Base-by-base conservation (phyloP, 345 rosid species). In the Eucalyptus tenuipes region DNA sequence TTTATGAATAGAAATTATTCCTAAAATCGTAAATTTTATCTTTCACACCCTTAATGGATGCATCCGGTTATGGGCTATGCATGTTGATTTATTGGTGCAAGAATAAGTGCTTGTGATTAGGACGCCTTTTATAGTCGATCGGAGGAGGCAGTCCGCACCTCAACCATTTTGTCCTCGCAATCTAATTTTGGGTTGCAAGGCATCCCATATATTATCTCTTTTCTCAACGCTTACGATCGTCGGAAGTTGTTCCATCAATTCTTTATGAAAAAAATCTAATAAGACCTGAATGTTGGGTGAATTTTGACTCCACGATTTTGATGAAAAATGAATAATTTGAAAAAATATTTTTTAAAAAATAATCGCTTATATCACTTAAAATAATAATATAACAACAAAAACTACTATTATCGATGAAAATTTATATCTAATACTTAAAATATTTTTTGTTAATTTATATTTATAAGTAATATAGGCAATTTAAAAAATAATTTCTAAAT, bases 71-170 rank as follows among this genome's bases (percentile, higher is more conserved):
- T n/a, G 3, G 59, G 6, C 1, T 24, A 10, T 22, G 13, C 6
- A 1, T 4, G 10, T 2, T 55, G 61, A 55, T 55, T 48, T 24
- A 22, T 24, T 2, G 13, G 49, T 48, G 49, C 14, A 12, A 48
- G 49, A 48, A 48, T 48, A 48, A 48, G 14, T 10, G 49, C 13
- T 48, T 5, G 6, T 24, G 6, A 24, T 55, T 1, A 25, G 0
- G 6, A 55, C 13, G 10, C 1, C 29, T 9, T 55, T 55, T 10
- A 22, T 0, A 1, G 1, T 55, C 0, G 3, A 24, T 24, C 0
- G 0, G 8, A 52, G 25, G 57, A 52, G 2, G 25, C 29, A 1
- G 3, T 4, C 13, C 5, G 0, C 29, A 24, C 13, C 29, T 24
- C 61, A 25, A 55, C 6, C 61, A 24, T 25, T 55, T 55, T 55